A percentile compares a stretch with the other conserved stretches of the same genome.
These are phyloP conservation scores for Plantago coronopus DNA, from an alignment of 305 asterid species.

Conservation along the genomic window DNA sequence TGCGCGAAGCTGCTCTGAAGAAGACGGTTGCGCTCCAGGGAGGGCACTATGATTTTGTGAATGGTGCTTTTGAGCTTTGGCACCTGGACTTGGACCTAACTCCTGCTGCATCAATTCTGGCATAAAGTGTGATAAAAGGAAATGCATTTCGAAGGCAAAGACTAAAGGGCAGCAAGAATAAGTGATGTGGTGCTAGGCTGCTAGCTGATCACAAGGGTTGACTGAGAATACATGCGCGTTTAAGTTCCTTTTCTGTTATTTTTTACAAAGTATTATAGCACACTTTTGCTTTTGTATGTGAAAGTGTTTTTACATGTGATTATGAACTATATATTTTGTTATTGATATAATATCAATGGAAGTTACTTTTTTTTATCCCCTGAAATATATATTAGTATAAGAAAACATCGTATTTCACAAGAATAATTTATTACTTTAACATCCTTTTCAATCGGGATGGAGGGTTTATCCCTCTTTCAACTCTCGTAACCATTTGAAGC, in stretches of 20 bases:
- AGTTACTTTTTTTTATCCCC: not conserved
- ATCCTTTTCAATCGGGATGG: no score
- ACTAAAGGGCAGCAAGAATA: slow-evolving; percentile 7
- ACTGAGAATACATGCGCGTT: not conserved
- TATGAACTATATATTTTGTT: not conserved
- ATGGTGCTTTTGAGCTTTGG: slow-evolving; percentile 77
- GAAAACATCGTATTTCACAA: no score
- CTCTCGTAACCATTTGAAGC: no score
- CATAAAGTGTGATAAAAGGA: not conserved
- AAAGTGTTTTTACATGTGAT: not conserved
- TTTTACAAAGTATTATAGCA: not conserved
- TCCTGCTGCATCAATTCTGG: slow-evolving; percentile 34
- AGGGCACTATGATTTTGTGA: slow-evolving; percentile 83
- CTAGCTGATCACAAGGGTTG: not conserved
- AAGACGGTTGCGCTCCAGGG: slow-evolving; percentile 54
- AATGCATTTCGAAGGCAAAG: not conserved
- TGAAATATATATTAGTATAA: no score
- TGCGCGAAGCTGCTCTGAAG: slow-evolving; percentile 63
- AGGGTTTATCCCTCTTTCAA: no score
- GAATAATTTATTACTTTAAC: no score
- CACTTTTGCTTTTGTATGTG: not conserved
- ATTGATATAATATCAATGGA: not conserved
- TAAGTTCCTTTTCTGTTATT: not conserved
- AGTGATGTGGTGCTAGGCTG: slow-evolving; percentile 7
- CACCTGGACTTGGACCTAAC: slow-evolving; percentile 51